Evolutionary conservation across 2,329 filamentous ascomycete species (phyloP).

Genomic region (Clonostachys rhizophaga): DNA sequence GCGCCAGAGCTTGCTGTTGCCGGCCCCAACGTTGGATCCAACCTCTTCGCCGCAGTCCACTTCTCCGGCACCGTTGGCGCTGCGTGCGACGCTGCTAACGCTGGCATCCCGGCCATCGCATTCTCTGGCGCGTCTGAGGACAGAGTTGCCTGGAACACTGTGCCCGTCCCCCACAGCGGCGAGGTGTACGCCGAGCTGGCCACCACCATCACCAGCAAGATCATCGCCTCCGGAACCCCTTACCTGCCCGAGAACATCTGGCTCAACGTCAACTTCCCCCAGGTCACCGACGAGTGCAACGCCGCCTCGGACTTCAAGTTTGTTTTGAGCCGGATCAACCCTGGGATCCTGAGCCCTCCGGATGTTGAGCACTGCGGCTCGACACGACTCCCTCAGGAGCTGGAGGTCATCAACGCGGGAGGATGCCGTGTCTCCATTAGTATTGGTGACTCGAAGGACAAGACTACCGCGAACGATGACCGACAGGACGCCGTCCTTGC

Average conservation of each 20-base stretch:
- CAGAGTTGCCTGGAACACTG: slow-evolving; percentile 47
- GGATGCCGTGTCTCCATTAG: slow-evolving; percentile 62
- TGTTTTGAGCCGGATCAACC: slow-evolving; percentile 58
- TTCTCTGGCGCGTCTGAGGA: slow-evolving; percentile 54
- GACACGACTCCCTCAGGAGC: slow-evolving; percentile 54
- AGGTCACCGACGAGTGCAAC: slow-evolving; percentile 44
- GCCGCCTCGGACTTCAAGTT: slow-evolving; percentile 53
- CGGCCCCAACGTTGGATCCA: slow-evolving; percentile 57
- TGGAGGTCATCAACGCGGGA: slow-evolving; percentile 37
- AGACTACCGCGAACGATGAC: slow-evolving; percentile 41
- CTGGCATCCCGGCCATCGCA: slow-evolving; percentile 61
- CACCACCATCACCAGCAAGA: slow-evolving; percentile 46
- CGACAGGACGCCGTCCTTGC: slow-evolving; percentile 20
- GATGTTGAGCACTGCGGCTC: slow-evolving; percentile 56
- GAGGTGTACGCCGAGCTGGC: slow-evolving; percentile 61
- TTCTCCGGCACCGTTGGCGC: slow-evolving; percentile 67
- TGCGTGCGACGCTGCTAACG: slow-evolving; percentile 50
- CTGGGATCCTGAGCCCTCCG: slow-evolving; percentile 41
- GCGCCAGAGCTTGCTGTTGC: slow-evolving; percentile 59
- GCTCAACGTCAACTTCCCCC: slow-evolving; percentile 67
- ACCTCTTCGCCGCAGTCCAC: slow-evolving; percentile 49
- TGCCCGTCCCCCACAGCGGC: slow-evolving; percentile 44
- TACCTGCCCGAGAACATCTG: slow-evolving; percentile 58
- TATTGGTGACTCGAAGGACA: slow-evolving; percentile 54
- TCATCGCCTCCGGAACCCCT: slow-evolving; percentile 53